phyloP scores from a whole-genome alignment of 306 rosid genomes.

The Myrica gale region DNA sequence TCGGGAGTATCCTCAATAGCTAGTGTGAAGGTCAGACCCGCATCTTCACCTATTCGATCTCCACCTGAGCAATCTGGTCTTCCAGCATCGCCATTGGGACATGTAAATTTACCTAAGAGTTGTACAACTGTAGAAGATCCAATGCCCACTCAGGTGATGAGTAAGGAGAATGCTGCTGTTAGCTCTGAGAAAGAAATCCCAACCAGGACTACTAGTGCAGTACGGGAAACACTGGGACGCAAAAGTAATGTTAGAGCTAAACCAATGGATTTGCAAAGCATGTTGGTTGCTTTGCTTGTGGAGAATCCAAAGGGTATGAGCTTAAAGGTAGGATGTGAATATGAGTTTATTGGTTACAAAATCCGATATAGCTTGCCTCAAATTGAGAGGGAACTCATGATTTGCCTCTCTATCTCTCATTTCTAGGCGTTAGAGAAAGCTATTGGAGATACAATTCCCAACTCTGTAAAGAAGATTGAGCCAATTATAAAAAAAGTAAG shows the following conservation, averaged over 20 bases:
- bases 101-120: conserved; percentile 53
- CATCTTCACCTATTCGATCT: conserved; percentile 72
- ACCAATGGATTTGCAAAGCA: conserved; percentile 64
- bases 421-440: conserved; percentile 82
- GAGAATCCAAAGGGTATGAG: conserved; percentile 90
- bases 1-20: conserved; percentile 54
- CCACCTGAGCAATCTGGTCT: conserved; percentile 65
- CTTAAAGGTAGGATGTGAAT: conserved; percentile 46
- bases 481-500: conserved; percentile 76
- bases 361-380: neutral
- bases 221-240: conserved; percentile 47
- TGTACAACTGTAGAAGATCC: conserved; percentile 46
- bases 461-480: conserved; percentile 63
- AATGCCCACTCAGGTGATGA: conserved; percentile 45
- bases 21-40: conserved; percentile 53
- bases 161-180: conserved; percentile 51
- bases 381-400: conserved; percentile 15
- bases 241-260: conserved; percentile 61
- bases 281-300: conserved; percentile 59
- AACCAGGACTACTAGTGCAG: conserved; percentile 37
- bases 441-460: conserved; percentile 69
- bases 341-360: neutral
- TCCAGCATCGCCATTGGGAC: conserved; percentile 60
- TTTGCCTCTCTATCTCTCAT: conserved; percentile 21
- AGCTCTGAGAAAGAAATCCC: conserved; percentile 59